Evolutionary conservation across 116 monocot species (phyloP), one percentile per base, ranked within the genome.

Genomic region (Posidonia oceanica): DNA sequence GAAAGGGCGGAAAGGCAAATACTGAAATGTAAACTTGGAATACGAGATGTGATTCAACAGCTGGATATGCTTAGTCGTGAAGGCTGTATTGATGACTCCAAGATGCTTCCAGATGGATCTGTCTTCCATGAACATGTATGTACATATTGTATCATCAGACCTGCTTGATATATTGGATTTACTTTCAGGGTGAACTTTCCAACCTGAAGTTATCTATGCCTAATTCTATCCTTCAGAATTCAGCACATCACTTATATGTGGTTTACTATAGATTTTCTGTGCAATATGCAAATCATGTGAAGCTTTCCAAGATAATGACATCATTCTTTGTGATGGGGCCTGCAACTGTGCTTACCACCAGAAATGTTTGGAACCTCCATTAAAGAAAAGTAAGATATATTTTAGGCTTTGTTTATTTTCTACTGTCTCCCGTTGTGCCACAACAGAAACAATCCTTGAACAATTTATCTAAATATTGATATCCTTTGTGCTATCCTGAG

Each of bases 261-360:
- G 21, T 64, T 64, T 15, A 36, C 36, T 39, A 48, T 75, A 91
- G 91, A 81, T 83, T 63, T 77, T 81, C 64, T 91, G 91, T 79
- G 79, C 91, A 74, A 87, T 83, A 81, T 91, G 91, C 83, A 87
- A 83, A 75, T 81, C 76, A 36, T 57, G 69, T 41, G 81, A 91
- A 81, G 79, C 83, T 67, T 85, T 79, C 77, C 83, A 76, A 54
- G 87, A 87, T 81, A 87, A 91, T 75, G 87, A 85, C 65, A 85
- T 87, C 54, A 83, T 87, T 66, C 64, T 85, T 51, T 91, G 91
- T 76, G 83, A 85, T 56, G 91, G 91, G 63, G 55, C 61, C 54
- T 94, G 94, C 80, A 83, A 85, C 36, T 67, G 85, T 83, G 81
- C 71, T 71, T 87, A 80, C 80, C 94, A 94, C 55, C 87, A 90